These are phyloP conservation scores for Acer negundo DNA, from an alignment of 345 rosid species.

Conservation along the genomic window DNA sequence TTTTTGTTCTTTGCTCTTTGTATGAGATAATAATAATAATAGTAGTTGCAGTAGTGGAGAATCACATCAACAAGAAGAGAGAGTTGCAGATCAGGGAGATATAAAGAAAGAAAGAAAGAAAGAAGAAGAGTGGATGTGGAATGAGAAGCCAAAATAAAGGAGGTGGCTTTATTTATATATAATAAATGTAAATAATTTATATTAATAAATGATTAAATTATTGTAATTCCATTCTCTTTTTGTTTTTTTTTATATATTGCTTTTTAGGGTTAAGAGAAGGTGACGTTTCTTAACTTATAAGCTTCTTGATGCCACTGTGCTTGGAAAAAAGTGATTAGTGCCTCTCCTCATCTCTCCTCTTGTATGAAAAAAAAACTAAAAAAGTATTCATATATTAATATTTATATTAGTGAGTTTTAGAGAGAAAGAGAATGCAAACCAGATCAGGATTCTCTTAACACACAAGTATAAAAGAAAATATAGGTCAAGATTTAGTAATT, in stretches of 20 bases:
- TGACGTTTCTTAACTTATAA: constrained; percentile 47
- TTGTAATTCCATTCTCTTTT: constrained; percentile 35
- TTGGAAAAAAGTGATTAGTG: constrained; percentile 19
- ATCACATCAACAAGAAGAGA: constrained; percentile 45
- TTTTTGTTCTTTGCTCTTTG: not conserved
- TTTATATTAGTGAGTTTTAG: not conserved
- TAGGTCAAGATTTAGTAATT: too few relatives aligned
- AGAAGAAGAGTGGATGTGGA: constrained; percentile 30
- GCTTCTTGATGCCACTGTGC: constrained; percentile 29
- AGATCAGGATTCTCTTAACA: not conserved
- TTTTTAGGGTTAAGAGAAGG: constrained; percentile 58
- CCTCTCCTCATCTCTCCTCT: constrained; percentile 5
- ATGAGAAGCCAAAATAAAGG: constrained; percentile 61
- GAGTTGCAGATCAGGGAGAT: constrained; percentile 27
- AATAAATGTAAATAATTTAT: not conserved
- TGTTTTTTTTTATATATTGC: constrained; percentile 54
- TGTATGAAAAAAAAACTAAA: constrained; percentile 25
- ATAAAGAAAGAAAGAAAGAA: constrained; percentile 31
- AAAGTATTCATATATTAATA: constrained; percentile 11
- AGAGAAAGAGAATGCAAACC: constrained; percentile 20
- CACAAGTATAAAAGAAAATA: too few relatives aligned
- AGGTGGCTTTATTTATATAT: constrained; percentile 65
- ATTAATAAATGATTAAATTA: constrained; percentile 24
- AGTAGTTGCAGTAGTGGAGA: constrained; percentile 46
- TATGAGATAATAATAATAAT: constrained; percentile 27